Evolutionary conservation across 2,329 filamentous ascomycete genomes (phyloP), one percentile per base, ranked within the genome.

Genomic region (Aspergillus clavatus): DNA sequence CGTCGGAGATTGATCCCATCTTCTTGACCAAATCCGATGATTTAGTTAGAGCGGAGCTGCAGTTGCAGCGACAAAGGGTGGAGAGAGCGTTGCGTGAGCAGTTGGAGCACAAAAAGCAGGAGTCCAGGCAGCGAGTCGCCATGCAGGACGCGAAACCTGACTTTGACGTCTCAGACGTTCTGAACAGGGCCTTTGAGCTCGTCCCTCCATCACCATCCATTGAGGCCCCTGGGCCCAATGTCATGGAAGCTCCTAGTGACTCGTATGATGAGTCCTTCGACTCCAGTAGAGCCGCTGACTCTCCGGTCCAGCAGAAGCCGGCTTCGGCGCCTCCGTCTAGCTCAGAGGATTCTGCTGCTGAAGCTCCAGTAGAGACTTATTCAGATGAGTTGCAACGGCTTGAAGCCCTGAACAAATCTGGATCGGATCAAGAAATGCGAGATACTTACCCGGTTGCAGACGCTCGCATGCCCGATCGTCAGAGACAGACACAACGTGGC

Each of bases 251-350:
- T 66, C 77, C 79, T 62, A 86, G 78, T 77, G 87, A 91, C 67
- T 93, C 88, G 27, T 87, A 89, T 72, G 89, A 96, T 70, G 86
- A 94, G 66, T 93, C 89, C 31, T 95, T 95, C 69, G 96, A 97
- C 75, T 96, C 91, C 55, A 96, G 90, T 71, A 87, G 86, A 72
- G 80, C 79, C 52, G 84, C 90, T 74, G 87, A 90, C 66, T 95
- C 89, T 53, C 74, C 79, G 63, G 61, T 65, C 12, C 63, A 60
- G 38, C 59, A 54, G 43, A 58, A 60, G 38, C 51, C 56, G 21
- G 65, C 64, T 40, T 53, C 62, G 19, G 55, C 52, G 28, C 57
- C 59, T 48, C 53, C 58, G 43, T 49, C 60, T 43, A 57, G 61
- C 44, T 52, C 59, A 43, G 61, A 66, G 50, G 62, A 63, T 38